Percentiles rank a stretch among this genome's conserved stretches.
Conservation (phyloP, 345 rosid genomes). For the Turnera subulata region DNA sequence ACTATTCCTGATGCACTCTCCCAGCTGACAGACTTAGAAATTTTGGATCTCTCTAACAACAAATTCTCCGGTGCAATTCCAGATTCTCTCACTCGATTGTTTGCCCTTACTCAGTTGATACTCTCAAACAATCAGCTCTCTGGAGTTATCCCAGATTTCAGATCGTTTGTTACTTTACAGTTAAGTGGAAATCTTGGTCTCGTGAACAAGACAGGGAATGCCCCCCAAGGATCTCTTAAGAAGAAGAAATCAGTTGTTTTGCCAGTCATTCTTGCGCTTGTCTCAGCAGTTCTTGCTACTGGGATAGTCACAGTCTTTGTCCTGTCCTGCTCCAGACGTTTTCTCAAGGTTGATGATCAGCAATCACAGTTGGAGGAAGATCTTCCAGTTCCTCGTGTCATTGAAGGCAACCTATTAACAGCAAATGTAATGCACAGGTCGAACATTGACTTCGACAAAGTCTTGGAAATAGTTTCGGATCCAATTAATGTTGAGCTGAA, state of each 20-base stretch:
- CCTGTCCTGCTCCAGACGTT: conserved; percentile 37
- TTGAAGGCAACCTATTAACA: conserved; percentile 56
- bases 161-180: conserved; percentile 10
- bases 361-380: conserved; percentile 34
- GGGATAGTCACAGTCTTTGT: conserved; percentile 26
- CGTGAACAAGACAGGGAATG: not conserved
- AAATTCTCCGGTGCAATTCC: conserved; percentile 53
- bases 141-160: conserved; percentile 46
- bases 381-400: conserved; percentile 43
- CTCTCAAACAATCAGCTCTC: conserved; percentile 57
- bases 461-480: conserved; percentile 55
- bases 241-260: conserved; percentile 29
- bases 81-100: conserved; percentile 3
- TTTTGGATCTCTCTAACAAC: conserved; percentile 75
- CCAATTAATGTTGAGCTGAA: conserved; percentile 43
- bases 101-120: conserved; percentile 43
- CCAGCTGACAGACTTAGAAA: conserved; percentile 40
- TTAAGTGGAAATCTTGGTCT: conserved; percentile 42
- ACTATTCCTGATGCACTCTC: conserved; percentile 37
- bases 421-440: conserved; percentile 55
- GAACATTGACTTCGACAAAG: conserved; percentile 56
- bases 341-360: conserved; percentile 36
- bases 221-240: not conserved
- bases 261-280: conserved; percentile 35
- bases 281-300: conserved; percentile 28